Evolutionary conservation across 2,329 filamentous ascomycete species (phyloP).

Genomic region (Chaetomium olivaceum): DNA sequence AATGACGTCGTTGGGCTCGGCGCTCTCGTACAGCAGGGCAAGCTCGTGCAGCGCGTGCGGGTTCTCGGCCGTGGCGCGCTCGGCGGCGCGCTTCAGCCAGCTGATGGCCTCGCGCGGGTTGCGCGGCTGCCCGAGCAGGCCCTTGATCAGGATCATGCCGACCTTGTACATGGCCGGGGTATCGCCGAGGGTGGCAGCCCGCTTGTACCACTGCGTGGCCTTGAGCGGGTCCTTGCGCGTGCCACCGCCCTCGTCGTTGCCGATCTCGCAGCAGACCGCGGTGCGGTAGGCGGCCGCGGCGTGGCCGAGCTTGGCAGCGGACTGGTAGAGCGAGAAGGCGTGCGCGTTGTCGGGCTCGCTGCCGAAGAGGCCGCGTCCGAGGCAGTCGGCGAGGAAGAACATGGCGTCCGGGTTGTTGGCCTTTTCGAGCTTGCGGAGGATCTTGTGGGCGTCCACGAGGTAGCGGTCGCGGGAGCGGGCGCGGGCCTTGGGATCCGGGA

Average conservation of each 20-base stretch:
- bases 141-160: conserved; percentile 93
- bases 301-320: conserved; percentile 86
- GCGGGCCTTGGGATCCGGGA: conserved; percentile 69
- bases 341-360: conserved; percentile 83
- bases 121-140: conserved; percentile 79
- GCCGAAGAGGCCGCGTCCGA: conserved; percentile 78
- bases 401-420: conserved; percentile 79
- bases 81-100: conserved; percentile 92
- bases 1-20: conserved; percentile 68
- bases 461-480: conserved; percentile 80
- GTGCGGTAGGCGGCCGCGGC: conserved; percentile 87
- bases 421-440: conserved; percentile 81
- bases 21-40: conserved; percentile 64
- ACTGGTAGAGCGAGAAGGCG: conserved; percentile 90
- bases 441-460: conserved; percentile 81
- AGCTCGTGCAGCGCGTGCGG: conserved; percentile 94
- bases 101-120: conserved; percentile 84
- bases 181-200: conserved; percentile 85
- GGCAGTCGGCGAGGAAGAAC: conserved; percentile 89
- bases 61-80: conserved; percentile 83
- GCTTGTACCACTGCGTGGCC: conserved; percentile 97
- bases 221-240: conserved; percentile 89
- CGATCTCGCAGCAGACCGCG: conserved; percentile 96
- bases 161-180: conserved; percentile 97
- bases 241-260: conserved; percentile 89